Percentiles rank a stretch among this genome's conserved stretches.
Evolutionary conservation across 768 basidiomycete species (phyloP).

Genomic region (Termitomyces sp.): DNA sequence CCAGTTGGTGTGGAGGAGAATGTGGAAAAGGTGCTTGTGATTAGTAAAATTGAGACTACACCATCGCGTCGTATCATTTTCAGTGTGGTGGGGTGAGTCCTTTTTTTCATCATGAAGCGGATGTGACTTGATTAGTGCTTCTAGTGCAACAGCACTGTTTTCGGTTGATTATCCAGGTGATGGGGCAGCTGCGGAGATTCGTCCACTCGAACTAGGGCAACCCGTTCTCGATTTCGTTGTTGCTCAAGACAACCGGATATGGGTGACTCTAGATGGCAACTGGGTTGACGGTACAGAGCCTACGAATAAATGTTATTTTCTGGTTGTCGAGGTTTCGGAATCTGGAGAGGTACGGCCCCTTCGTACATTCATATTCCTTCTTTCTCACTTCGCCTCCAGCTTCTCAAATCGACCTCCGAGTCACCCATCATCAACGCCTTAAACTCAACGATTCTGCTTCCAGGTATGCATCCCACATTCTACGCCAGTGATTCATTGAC

Average conservation of each 20-base stretch:
- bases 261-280: constrained; percentile 20
- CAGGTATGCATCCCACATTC: constrained; percentile 33
- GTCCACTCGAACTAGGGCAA: constrained; percentile 17
- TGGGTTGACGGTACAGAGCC: constrained; percentile 13
- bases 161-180: constrained; percentile 26
- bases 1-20: constrained; percentile 6
- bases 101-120: neutral
- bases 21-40: constrained; percentile 44
- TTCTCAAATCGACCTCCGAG: constrained; percentile 23
- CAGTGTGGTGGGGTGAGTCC: constrained; percentile 64
- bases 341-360: constrained; percentile 33
- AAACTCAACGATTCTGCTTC: constrained; percentile 37
- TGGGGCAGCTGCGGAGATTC: constrained; percentile 10
- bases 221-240: constrained; percentile 19
- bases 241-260: constrained; percentile 15
- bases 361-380: neutral
- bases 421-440: constrained; percentile 35
- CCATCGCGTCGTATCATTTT: constrained; percentile 49
- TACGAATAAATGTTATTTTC: constrained; percentile 6
- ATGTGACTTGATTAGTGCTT: neutral
- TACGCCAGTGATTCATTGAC: neutral
- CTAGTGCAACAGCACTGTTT: constrained; percentile 69
- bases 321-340: constrained; percentile 23
- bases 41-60: constrained; percentile 51
- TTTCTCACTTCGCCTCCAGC: constrained; percentile 20